Percentiles rank a stretch among this genome's conserved stretches.
These are phyloP conservation scores for Terfezia boudieri DNA, from an alignment of 495 filamentous ascomycete genomes.

Conservation along the genomic window DNA sequence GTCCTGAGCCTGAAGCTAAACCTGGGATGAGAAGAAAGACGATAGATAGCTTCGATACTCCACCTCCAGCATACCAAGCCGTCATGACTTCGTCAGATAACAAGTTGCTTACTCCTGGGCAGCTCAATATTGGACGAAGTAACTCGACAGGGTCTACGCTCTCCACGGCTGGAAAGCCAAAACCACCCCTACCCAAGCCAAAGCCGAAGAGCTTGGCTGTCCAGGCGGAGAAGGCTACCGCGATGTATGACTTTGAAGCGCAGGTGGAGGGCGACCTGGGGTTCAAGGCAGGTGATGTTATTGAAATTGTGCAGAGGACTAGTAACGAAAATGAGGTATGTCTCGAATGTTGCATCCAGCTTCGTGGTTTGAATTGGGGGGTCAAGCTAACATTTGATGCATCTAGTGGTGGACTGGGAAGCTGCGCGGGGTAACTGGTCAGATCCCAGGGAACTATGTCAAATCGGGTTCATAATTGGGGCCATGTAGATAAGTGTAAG, in stretches of 20 bases:
- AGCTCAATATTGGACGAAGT: conserved; percentile 28
- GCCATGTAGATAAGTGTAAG: no score
- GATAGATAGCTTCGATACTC: not conserved
- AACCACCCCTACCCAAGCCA: conserved; percentile 77
- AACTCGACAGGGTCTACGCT: conserved; percentile 29
- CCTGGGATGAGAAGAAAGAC: not conserved
- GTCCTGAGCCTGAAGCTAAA: conserved; percentile 41
- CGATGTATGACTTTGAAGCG: conserved; percentile 86
- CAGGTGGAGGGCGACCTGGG: conserved; percentile 88
- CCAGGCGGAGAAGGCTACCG: conserved; percentile 45
- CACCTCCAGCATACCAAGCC: not conserved
- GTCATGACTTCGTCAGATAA: not conserved
- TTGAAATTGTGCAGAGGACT: conserved; percentile 65
- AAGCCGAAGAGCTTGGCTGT: conserved; percentile 58
- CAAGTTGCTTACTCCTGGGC: not conserved
- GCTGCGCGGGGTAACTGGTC: conserved; percentile 53
- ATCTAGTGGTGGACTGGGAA: conserved; percentile 66
- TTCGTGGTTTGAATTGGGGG: not conserved
- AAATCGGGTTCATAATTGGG: conserved; percentile 6
- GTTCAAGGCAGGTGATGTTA: conserved; percentile 73
- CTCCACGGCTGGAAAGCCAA: conserved; percentile 45
- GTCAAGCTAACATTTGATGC: not conserved
- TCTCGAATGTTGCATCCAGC: not conserved
- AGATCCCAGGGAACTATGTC: conserved; percentile 71
- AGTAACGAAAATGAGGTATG: conserved; percentile 54